Evolutionary conservation across 345 rosid genomes (phyloP).

Genomic region (Salix brachista): DNA sequence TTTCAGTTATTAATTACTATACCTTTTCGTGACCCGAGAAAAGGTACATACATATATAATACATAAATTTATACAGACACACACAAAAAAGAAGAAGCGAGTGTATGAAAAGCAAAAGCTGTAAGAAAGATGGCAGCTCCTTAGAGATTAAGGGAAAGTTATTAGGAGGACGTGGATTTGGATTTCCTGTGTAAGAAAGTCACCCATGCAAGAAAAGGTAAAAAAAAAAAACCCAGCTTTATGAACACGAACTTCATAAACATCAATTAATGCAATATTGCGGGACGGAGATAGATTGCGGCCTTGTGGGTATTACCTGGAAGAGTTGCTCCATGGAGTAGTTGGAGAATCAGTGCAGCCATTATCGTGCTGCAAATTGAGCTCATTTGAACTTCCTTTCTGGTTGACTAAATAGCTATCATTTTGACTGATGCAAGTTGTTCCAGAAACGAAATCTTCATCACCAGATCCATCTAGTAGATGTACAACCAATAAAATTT

Average conservation of each 20-base stretch:
- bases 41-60: neutral
- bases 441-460: slow-evolving; percentile 32
- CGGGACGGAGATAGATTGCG: neutral
- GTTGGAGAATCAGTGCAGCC: slow-evolving; percentile 3
- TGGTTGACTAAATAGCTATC: slow-evolving; percentile 9
- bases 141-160: neutral
- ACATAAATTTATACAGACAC: neutral
- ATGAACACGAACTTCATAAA: neutral
- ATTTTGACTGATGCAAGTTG: slow-evolving; percentile 7
- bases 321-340: slow-evolving; percentile 32
- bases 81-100: neutral
- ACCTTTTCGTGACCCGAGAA: neutral
- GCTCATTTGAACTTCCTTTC: slow-evolving; percentile 16
- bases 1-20: neutral
- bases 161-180: neutral
- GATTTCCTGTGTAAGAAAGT: slow-evolving; percentile 10
- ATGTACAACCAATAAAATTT: neutral
- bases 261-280: neutral
- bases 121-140: slow-evolving; percentile 2
- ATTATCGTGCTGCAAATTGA: slow-evolving; percentile 15
- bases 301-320: slow-evolving; percentile 29
- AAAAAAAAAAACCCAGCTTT: neutral
- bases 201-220: slow-evolving; percentile 4
- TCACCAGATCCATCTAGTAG: slow-evolving; percentile 45
- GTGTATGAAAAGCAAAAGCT: slow-evolving; percentile 16